These are phyloP conservation scores for Arthrobotrys iridis DNA, from an alignment of 2,329 filamentous ascomycete genomes.

Conservation along the genomic window DNA sequence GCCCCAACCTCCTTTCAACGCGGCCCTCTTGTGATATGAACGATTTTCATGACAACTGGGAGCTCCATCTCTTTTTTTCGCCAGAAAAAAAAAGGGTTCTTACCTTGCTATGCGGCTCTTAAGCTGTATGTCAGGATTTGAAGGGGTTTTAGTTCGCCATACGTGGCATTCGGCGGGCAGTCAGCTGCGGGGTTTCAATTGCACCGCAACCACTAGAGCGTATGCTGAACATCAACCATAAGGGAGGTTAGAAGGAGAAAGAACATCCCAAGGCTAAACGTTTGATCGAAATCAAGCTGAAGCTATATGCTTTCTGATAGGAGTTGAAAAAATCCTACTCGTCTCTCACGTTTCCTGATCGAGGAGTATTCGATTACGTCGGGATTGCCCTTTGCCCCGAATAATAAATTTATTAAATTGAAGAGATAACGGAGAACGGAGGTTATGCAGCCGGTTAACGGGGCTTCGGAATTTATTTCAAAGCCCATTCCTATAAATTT, in stretches of 20 bases:
- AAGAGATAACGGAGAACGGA: constrained; percentile 13
- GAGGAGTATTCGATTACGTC: background rate
- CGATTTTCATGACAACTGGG: background rate
- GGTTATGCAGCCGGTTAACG: constrained; percentile 14
- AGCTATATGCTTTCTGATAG: background rate
- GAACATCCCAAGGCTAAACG: background rate
- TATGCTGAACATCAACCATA: constrained; percentile 3
- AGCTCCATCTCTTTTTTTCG: background rate
- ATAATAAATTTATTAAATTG: background rate
- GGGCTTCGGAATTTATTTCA: constrained; percentile 2
- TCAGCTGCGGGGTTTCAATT: constrained; percentile 36
- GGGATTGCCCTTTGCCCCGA: constrained; percentile 2
- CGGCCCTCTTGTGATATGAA: background rate
- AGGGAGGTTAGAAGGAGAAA: background rate
- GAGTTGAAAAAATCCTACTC: constrained; percentile 1
- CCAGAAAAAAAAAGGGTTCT: background rate
- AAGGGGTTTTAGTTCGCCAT: constrained; percentile 12
- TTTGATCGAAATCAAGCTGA: constrained; percentile 16
- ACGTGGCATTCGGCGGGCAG: constrained; percentile 36
- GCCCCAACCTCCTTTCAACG: constrained; percentile 42
- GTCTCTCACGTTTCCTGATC: constrained; percentile 4
- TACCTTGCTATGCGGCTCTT: background rate
- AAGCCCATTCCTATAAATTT: constrained; percentile 4
- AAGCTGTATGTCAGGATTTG: background rate
- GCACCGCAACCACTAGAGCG: background rate